These are phyloP conservation scores for Cutaneotrichosporon mucoides DNA, from an alignment of 1,284 basidiomycete species.

Conservation along the genomic window DNA sequence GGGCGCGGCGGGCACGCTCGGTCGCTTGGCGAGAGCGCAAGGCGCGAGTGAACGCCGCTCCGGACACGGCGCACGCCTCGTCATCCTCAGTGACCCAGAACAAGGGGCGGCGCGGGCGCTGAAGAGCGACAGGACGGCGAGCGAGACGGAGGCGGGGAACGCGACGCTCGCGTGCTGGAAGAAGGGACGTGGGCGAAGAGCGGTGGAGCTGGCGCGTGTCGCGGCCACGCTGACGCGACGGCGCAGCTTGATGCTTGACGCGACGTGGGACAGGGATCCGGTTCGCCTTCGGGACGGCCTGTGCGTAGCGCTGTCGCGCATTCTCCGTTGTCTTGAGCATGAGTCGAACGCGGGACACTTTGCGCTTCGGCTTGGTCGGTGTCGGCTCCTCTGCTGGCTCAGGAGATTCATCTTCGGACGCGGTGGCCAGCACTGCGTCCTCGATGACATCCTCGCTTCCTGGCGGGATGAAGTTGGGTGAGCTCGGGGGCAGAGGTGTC, in stretches of 20 bases:
- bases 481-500: not conserved
- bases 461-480: not conserved
- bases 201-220: conserved; percentile 5
- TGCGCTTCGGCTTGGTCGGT: not conserved
- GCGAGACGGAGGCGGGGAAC: not conserved
- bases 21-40: not conserved
- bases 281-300: not conserved
- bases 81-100: not conserved
- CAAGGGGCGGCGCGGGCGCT: not conserved
- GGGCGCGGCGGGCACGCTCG: not conserved
- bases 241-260: not conserved
- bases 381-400: not conserved
- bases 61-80: not conserved
- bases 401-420: not conserved
- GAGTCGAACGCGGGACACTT: not conserved
- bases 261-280: not conserved
- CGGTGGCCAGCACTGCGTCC: conserved; percentile 1
- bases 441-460: not conserved
- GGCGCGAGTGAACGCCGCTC: not conserved
- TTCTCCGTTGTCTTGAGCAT: not conserved
- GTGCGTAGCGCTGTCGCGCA: not conserved
- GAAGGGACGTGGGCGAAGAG: not conserved
- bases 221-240: not conserved
- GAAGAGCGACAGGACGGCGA: not conserved
- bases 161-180: not conserved